Evolutionary conservation across 2,329 filamentous ascomycete genomes (phyloP), one percentile per base, ranked within the genome.

Genomic region (Xylaria sp.): DNA sequence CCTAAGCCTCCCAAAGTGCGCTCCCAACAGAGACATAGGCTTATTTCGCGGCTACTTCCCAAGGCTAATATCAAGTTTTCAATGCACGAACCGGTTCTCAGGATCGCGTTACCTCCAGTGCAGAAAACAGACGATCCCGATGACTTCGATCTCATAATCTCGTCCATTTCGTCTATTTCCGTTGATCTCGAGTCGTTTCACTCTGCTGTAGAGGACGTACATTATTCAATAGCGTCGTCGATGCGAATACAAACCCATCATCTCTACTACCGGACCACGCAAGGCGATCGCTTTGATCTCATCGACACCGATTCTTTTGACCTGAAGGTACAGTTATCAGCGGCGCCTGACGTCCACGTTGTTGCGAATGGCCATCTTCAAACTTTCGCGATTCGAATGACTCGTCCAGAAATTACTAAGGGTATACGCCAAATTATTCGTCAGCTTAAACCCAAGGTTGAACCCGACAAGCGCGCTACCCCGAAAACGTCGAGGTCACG

Each of bases 171-270:
- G 0, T 97, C 95, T 0, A 89, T 98, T 44, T 97, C 95, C 0
- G 83, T 98, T 26, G 96, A 99, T 75, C 87, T 97, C 57, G 96
- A 99, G 77, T 97, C 96, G 0, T 97, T 94, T n/a, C 96, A 99
- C 80, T 96, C 93, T 3, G 85, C 91, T 0, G 88, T 93, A 42
- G 92, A 92, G 66, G 92, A 97, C 40, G 83, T 94, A 3, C 92
- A 97, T 77, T 99, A 99, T 80, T 93, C 92, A 5, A 83, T 99
- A 0, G 89, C 90, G 15, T 93, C 94, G 0, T 92, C 92, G 3
- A 89, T 97, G 77, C 88, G 96, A 54, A 84, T 98, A 66, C 91
- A 95, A 70, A 92, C 93, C 0, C 94, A 97, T 77, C 89, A 93
- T 72, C 86, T 99, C 0, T 99, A 98, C 79, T 99, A 99, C 77